Evolutionary conservation across 305 asterid species (phyloP).

Genomic region (Lippia alba): DNA sequence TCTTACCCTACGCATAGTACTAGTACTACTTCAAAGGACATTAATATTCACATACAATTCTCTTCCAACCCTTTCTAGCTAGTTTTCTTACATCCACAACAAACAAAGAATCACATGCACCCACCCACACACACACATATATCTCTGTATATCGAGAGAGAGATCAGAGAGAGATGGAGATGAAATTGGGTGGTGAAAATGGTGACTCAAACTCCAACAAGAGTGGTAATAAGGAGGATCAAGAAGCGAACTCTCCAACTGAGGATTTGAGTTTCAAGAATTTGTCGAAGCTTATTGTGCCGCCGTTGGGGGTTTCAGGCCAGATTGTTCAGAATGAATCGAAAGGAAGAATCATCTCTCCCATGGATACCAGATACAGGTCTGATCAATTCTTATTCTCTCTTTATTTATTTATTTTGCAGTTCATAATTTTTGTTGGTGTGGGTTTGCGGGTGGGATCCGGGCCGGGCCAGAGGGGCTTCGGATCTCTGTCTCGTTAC

Average conservation of each 20-base stretch:
- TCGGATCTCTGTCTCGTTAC: too few species aligned
- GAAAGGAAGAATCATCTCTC: slow-evolving; percentile 57
- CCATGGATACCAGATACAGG: slow-evolving; percentile 85
- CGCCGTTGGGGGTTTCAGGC: slow-evolving; percentile 78
- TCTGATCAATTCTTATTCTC: not conserved
- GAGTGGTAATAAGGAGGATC: not conserved
- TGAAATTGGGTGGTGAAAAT: slow-evolving; percentile 16
- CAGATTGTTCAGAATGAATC: slow-evolving; percentile 21
- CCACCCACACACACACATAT: not conserved
- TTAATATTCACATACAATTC: not conserved
- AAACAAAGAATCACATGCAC: slow-evolving; percentile 27
- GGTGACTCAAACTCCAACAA: slow-evolving; percentile 25
- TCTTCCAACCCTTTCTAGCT: slow-evolving; percentile 32
- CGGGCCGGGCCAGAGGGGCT: too few species aligned
- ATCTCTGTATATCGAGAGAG: not conserved
- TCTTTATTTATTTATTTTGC: not conserved
- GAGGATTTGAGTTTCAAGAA: slow-evolving; percentile 64
- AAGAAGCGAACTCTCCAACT: slow-evolving; percentile 9
- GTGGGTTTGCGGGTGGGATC: not conserved
- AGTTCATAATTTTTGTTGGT: not conserved
- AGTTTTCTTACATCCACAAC: not conserved
- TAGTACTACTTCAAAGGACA: too few species aligned
- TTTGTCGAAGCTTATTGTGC: slow-evolving; percentile 76
- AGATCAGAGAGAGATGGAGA: slow-evolving; percentile 33
- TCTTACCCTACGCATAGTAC: too few species aligned